A percentile compares a stretch with the other conserved stretches of the same genome.
Evolutionary conservation across 2,329 filamentous ascomycete genomes (phyloP).

Genomic region (Penicillium sp.): DNA sequence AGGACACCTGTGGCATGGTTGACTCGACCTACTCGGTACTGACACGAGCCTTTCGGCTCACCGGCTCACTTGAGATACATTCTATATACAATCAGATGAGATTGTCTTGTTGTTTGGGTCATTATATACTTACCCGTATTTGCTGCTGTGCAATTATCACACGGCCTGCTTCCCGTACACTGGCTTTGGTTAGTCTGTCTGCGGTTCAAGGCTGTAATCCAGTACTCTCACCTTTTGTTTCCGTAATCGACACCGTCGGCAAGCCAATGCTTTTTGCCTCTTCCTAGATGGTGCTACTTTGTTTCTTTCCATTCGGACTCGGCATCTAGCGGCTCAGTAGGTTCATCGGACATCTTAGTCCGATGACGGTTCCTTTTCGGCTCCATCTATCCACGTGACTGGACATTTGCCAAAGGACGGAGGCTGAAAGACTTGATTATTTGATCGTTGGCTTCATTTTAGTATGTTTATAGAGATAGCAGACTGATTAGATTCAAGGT

Average conservation of each 20-base stretch:
- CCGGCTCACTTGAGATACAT: conserved; percentile 6
- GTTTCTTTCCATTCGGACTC: conserved; percentile 2
- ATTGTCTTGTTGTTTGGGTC: background rate
- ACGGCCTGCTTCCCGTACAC: conserved; percentile 11
- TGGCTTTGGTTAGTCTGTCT: background rate
- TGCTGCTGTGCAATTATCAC: conserved; percentile 10
- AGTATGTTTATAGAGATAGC: background rate
- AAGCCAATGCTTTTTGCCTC: conserved; percentile 8
- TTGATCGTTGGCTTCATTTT: background rate
- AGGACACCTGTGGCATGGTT: background rate
- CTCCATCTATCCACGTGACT: background rate
- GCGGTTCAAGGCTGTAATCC: background rate
- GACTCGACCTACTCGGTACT: conserved; percentile 4
- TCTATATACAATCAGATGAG: background rate
- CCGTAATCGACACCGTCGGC: conserved; percentile 10
- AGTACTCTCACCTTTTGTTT: conserved; percentile 9
- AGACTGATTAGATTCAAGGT: background rate
- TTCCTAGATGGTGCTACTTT: background rate
- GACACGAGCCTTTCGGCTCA: conserved; percentile 4
- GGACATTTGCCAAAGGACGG: background rate
- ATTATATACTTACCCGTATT: conserved; percentile 1
- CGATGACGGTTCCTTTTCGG: background rate
- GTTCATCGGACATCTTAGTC: background rate
- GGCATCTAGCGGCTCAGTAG: background rate
- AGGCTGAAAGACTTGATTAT: background rate